Conservation (phyloP, 371 early-diverging fungal genomes). For the Rhizopus delemar region DNA sequence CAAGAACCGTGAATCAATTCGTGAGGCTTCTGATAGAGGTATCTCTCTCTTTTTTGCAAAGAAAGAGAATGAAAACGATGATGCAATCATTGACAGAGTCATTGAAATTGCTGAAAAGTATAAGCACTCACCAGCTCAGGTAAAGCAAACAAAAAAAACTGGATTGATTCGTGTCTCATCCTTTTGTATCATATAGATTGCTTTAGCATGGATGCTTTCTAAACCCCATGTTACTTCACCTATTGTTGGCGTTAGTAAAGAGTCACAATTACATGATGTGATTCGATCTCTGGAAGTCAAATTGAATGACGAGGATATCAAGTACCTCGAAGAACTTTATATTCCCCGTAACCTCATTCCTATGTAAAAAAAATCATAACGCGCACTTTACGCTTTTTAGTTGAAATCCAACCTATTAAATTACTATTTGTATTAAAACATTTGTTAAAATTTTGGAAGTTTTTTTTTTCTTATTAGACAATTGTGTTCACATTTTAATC, state of each 20-base stretch:
- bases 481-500: too few relatives aligned
- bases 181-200: slow-evolving; percentile 22
- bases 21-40: slow-evolving; percentile 2
- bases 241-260: slow-evolving; percentile 43
- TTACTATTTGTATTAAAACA: too few relatives aligned
- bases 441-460: too few relatives aligned
- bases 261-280: slow-evolving; percentile 34
- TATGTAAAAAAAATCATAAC: slow-evolving; percentile 6
- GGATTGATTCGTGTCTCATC: neutral
- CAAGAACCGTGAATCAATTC: slow-evolving; percentile 11
- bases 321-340: slow-evolving; percentile 31
- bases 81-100: slow-evolving; percentile 15
- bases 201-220: slow-evolving; percentile 52
- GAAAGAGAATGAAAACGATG: slow-evolving; percentile 15
- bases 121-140: slow-evolving; percentile 21
- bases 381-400: too few relatives aligned
- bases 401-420: too few relatives aligned
- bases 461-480: too few relatives aligned
- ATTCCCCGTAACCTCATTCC: slow-evolving; percentile 17
- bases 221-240: slow-evolving; percentile 42
- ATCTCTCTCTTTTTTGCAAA: slow-evolving; percentile 9
- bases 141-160: neutral
- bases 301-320: slow-evolving; percentile 41
- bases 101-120: slow-evolving; percentile 18
- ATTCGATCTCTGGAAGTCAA: slow-evolving; percentile 33